phyloP scores from a whole-genome alignment of 2,329 filamentous ascomycete genomes.

The Fusarium pseudograminearum region DNA sequence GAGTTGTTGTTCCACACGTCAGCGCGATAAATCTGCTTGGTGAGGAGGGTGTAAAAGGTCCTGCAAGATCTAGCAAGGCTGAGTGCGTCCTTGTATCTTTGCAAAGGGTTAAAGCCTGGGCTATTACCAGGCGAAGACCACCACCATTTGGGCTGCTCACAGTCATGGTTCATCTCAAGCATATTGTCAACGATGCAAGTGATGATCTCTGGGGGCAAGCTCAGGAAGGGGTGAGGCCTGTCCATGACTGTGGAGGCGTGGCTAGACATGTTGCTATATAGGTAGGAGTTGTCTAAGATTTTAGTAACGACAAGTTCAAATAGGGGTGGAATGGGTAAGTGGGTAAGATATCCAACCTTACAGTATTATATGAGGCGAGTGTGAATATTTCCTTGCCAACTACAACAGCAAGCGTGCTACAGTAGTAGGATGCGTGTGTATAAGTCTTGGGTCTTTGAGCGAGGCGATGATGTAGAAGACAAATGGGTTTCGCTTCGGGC shows the following conservation, averaged over 20 bases:
- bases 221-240: background rate
- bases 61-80: constrained; percentile 17
- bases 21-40: background rate
- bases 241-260: background rate
- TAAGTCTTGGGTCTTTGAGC: background rate
- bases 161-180: background rate
- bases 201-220: constrained; percentile 3
- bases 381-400: background rate
- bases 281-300: background rate
- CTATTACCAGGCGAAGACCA: background rate
- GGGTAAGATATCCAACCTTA: background rate
- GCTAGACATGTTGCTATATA: background rate
- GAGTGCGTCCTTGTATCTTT: constrained; percentile 2
- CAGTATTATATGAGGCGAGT: background rate
- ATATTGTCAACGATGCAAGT: constrained; percentile 6
- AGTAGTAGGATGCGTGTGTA: background rate
- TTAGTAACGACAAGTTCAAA: background rate
- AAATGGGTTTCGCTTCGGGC: background rate
- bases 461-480: background rate
- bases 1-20: background rate
- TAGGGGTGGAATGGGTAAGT: background rate
- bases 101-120: background rate
- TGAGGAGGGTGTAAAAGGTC: background rate
- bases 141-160: background rate
- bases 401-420: background rate